Conservation (phyloP, 2,329 filamentous ascomycete species). For the Zymoseptoria brevis region DNA sequence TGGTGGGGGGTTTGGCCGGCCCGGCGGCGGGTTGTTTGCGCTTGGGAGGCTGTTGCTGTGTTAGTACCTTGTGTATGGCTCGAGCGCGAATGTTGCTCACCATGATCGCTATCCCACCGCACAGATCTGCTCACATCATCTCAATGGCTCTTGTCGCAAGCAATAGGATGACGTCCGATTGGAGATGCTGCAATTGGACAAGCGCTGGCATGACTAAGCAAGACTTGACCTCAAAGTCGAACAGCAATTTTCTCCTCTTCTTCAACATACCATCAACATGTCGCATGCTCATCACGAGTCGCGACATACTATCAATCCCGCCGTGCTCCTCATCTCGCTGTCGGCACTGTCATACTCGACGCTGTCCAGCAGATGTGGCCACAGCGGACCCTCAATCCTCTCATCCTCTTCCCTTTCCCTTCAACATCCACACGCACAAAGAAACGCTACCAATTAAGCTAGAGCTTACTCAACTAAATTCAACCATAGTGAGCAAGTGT, state of each 20-base stretch:
- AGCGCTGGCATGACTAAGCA: background rate
- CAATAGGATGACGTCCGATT: background rate
- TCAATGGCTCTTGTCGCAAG: background rate
- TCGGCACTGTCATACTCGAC: background rate
- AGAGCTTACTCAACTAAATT: constrained; percentile 22
- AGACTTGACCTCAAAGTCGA: background rate
- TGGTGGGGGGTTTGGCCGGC: constrained; percentile 30
- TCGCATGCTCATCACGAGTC: background rate
- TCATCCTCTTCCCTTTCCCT: background rate
- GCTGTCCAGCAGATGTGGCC: background rate
- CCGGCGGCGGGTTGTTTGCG: constrained; percentile 24
- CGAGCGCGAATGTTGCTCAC: background rate
- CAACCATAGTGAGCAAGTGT: constrained; percentile 19
- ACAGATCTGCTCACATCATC: background rate
- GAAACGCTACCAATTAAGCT: constrained; percentile 17
- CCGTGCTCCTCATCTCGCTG: background rate
- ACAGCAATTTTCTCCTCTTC: background rate
- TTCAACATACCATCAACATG: background rate
- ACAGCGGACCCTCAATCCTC: background rate
- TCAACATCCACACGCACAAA: constrained; percentile 5
- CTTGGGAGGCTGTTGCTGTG: constrained; percentile 21
- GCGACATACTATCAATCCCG: background rate
- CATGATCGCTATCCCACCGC: background rate
- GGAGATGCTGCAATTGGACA: background rate
- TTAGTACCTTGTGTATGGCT: background rate